Base-by-base conservation (phyloP, 306 rosid genomes). In the Quercus ilex region DNA sequence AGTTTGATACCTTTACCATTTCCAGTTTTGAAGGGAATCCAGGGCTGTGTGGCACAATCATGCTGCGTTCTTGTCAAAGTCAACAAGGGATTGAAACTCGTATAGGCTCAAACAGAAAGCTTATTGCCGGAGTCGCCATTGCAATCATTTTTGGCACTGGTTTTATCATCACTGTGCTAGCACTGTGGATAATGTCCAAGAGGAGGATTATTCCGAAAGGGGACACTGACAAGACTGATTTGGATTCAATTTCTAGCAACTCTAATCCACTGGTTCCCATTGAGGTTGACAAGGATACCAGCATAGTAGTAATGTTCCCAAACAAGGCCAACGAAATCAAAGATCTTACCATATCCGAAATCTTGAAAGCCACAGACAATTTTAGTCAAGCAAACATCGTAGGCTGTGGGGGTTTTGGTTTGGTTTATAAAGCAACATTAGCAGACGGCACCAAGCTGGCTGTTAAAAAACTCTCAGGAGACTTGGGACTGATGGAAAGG, bases 351-450 rank as follows among this genome's bases (percentile, higher is more conserved):
- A 87, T 94, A 79, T 78, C 82, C 69, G 98, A 94, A 77, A 94
- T 92, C 83, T 73, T 94, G 71, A 92, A 92, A 75, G 94, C 97
- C 78, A 94, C 98, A 10, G 94, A 91, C 70, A 89, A 92, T 88
- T 94, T 94, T 88, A 88, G 91, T 71, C 97, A 94, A 69, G 94
- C 97, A 43, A 92, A 94, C 88, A 94, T 94, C 57, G 76, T 94
- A 35, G 98, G 97, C 49, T 94, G 98, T 55, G 98, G 98, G 10
- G 98, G 98, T 63, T 94, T 92, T 79, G 98, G 98, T 76, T 87
- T 94, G 89, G 98, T 94, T 79, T 94, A 92, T 80, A 94, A 88
- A 78, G 98, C 98, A 81, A 89, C 85, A 19, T 81, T 94, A 72
- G 85, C 90, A 28, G 80, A 91, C 75, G 98, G 97, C 77, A 88